phyloP scores from a whole-genome alignment of 148 eudicot species.

The Mesembryanthemum crystallinum region DNA sequence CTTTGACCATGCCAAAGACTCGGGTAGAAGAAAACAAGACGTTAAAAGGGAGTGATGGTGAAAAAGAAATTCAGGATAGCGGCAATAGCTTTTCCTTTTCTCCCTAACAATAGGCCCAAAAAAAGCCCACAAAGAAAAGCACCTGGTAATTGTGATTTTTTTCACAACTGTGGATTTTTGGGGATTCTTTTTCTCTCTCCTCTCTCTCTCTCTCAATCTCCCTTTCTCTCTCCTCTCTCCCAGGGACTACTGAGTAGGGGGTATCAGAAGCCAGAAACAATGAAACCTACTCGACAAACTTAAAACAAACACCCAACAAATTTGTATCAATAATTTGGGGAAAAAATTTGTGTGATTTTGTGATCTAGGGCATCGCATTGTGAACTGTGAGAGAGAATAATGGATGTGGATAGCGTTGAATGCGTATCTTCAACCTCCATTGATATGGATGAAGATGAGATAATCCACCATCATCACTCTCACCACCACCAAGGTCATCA shows the following conservation, averaged over 20 bases:
- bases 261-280: background rate
- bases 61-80: no score
- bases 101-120: background rate
- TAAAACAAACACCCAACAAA: background rate
- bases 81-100: no score
- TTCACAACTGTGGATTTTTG: constrained; percentile 8
- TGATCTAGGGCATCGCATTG: constrained; percentile 7
- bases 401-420: constrained; percentile 76
- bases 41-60: no score
- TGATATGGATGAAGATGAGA: constrained; percentile 66
- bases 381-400: constrained; percentile 17
- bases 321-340: background rate
- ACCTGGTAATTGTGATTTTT: background rate
- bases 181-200: constrained; percentile 18
- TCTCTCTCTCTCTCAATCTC: constrained; percentile 7
- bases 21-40: no score
- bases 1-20: no score
- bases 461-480: constrained; percentile 34
- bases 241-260: background rate
- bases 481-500: constrained; percentile 34
- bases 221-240: no score
- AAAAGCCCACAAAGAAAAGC: constrained; percentile 21
- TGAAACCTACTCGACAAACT: background rate
- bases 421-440: constrained; percentile 59
- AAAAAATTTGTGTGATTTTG: background rate